Evolutionary conservation across 139 green algal genomes (phyloP), one percentile per base, ranked within the genome.

Genomic region (Astrephomene gubernaculifera): DNA sequence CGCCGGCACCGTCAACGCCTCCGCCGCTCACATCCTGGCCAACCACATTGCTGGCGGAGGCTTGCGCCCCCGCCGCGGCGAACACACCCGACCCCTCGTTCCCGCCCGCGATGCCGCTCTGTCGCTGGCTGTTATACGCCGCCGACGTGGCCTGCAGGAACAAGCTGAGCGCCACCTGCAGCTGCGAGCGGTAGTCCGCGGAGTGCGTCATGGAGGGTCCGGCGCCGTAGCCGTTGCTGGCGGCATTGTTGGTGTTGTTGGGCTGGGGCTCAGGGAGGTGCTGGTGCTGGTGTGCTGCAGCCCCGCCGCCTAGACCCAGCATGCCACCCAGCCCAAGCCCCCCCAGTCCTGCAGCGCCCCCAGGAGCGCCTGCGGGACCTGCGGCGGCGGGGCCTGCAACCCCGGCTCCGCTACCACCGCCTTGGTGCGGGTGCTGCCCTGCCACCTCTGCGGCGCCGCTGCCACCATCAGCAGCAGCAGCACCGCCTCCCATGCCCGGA

Each of bases 91-190:
- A 86, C 33, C 79, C 79, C 44, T 86, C 65, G 33, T 43, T 43
- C 0, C 45, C 79, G 27, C 79, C 79, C 0, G 65, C 79, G 10
- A 86, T 54, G 10, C 79, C 79, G 67, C 79, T 86, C 44, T 86
- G 79, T 14, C 64, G 65, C 79, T 86, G 79, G 64, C 79, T 86
- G 79, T 86, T 78, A 45, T 79, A 86, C 5, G 81, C 81, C 21
- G 54, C 67, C 0, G 81, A 86, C 27, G 81, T 86, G 24, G 81
- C 81, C 33, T 86, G 81, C 53, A 80, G 54, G 38, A 86, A 17
- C 38, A 86, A 44, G 53, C 81, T 86, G 0, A 86, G 81, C 22
- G 81, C 81, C 21, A 80, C 69, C 52, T 86, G 81, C 38, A 86
- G 53, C 25, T 86, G 79, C 35, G 79, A 86, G 17, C 79, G 22